Base-by-base conservation (phyloP, 169 alveolate species). In the Plasmodium cynomolgi region DNA sequence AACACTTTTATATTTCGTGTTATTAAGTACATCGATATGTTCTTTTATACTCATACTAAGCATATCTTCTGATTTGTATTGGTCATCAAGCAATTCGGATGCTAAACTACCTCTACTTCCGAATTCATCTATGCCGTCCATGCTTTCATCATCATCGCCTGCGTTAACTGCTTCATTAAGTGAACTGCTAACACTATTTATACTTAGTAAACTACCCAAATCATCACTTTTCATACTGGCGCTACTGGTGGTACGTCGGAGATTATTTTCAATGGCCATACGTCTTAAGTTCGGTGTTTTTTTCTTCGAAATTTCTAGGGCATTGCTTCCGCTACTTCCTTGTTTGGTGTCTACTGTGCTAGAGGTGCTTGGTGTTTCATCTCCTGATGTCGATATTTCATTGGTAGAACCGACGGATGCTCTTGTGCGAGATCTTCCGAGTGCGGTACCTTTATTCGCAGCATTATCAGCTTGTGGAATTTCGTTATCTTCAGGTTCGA, bases 21-120 rank as follows among this genome's bases (percentile, higher is more conserved):
- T 88, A 80, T 88, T 88, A 15, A 88, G 56, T 31, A 88, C 47
- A 58, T 88, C 82, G 13, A 88, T 62, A 62, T 88, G 94, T 56
- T 88, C 94, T 58, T 80, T 26, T 31, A 88, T 9, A 88, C 50
- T 47, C 77, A 88, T 15, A 9, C 39, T 79, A 39, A 56, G 44
- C 20, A 88, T 39, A 15, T 79, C 39, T 58, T 77, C 73, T 37
- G 68, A 84, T 26, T 39, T 39, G 39, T 79, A 77, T 50, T 68
- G 50, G 15, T 85, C 80, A 17, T 13, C 79, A 74, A 44, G n/a
- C 26, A n/a, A 15, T 84, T 11, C 37, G 11, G 33, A 0, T 80
- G 33, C 34, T 26, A 41, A 4, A 15, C 29, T 6, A 11, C 8
- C 71, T 5, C 3, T 31, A 41, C 29, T 13, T 26, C 2, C 71